Conservation (phyloP, 148 eudicot species). For the Arbutus unedo region DNA sequence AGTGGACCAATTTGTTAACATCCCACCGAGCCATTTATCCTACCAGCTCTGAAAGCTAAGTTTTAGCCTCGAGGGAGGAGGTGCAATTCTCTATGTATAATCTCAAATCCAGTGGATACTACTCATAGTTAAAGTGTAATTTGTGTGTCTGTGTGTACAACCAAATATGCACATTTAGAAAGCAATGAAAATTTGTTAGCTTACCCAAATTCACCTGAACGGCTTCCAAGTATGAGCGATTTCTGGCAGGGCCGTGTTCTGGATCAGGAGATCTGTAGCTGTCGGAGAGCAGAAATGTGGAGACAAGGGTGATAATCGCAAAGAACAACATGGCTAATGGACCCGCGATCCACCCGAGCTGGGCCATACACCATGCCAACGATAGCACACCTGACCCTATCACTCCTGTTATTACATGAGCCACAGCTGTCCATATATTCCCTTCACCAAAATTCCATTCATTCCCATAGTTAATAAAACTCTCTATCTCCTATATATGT, state of each 20-base stretch:
- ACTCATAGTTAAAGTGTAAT: background rate
- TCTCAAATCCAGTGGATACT: background rate
- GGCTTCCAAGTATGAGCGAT: constrained; percentile 53
- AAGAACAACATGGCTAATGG: constrained; percentile 45
- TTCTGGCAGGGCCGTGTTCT: constrained; percentile 46
- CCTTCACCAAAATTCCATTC: constrained; percentile 31
- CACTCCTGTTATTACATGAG: constrained; percentile 69
- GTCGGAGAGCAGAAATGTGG: constrained; percentile 48
- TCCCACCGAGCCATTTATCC: no score
- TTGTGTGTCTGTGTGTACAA: background rate
- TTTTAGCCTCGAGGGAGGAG: background rate
- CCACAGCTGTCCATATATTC: constrained; percentile 56
- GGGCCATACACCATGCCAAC: constrained; percentile 62
- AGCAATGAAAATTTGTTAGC: no score
- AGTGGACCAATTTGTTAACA: no score
- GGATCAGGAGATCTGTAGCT: constrained; percentile 61
- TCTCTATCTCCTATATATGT: background rate
- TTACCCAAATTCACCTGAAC: constrained; percentile 48
- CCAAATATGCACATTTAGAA: background rate
- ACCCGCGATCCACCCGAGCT: constrained; percentile 70
- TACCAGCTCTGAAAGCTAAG: no score
- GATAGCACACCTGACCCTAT: constrained; percentile 68
- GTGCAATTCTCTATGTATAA: background rate
- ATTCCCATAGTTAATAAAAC: background rate
- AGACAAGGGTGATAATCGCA: constrained; percentile 48